Conservation (phyloP, 129 eudicot genomes). For the Oenanthe sinensis region DNA sequence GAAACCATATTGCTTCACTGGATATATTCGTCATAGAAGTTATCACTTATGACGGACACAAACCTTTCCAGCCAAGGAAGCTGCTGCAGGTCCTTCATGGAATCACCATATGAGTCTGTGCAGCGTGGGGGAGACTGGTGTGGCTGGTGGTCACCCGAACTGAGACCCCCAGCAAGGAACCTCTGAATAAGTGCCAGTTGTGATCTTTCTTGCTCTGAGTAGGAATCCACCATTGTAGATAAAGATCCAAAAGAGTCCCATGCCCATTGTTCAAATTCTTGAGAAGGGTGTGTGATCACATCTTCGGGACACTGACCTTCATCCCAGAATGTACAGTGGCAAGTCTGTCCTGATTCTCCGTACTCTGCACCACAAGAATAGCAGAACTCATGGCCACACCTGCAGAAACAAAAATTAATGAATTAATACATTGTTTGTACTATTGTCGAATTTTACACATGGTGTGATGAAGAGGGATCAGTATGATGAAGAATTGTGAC, state of each 20-base stretch:
- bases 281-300: conserved; percentile 38
- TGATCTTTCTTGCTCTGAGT: conserved; percentile 91
- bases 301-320: conserved; percentile 26
- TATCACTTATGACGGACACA: conserved; percentile 84
- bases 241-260: conserved; percentile 79
- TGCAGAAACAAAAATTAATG: conserved; percentile 9
- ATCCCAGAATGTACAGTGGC: conserved; percentile 54
- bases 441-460: neutral
- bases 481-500: neutral
- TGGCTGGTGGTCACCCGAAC: conserved; percentile 55
- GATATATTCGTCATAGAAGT: conserved; percentile 68
- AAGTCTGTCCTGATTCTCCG: conserved; percentile 43
- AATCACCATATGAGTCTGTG: conserved; percentile 65
- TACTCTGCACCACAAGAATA: conserved; percentile 80
- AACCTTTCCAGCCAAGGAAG: conserved; percentile 98
- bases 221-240: conserved; percentile 69
- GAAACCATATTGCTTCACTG: conserved; percentile 21
- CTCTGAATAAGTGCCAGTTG: conserved; percentile 91
- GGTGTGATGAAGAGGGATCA: neutral
- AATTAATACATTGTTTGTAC: neutral
- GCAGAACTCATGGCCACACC: conserved; percentile 93
- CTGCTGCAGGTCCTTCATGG: conserved; percentile 92
- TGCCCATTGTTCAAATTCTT: conserved; percentile 68
- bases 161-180: conserved; percentile 80
- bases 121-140: conserved; percentile 64